Base-by-base conservation (phyloP, 768 basidiomycete species). In the Solioccasus polychromus region DNA sequence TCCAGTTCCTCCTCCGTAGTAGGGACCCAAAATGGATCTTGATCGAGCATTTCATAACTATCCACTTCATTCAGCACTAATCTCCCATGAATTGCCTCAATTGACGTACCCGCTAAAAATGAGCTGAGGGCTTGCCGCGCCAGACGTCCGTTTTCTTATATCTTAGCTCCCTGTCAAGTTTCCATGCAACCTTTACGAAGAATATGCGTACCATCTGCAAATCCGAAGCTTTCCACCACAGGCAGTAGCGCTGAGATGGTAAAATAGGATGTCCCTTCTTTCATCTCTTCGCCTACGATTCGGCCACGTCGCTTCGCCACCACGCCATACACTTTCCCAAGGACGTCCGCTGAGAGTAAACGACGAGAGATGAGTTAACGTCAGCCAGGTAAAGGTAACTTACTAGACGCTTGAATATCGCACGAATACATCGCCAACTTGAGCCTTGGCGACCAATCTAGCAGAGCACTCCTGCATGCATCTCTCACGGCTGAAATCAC, bases 341-440 rank as follows among this genome's bases (percentile, higher is more conserved):
- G 76, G 0, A 98, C 96, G 51, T 99, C 96, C 61, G 92, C 94
- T 94, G 58, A 40, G 39, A 36, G 31, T 19, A 40, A 46, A 31
- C 23, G 17, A 25, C 22, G 18, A 42, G 36, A 11, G 5, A 47
- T 45, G 37, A 37, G 30, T 57, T 18, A 62, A 43, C 35, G 36
- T 42, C 41, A 38, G 20, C 28, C 36, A 46, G 31, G 23, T 5
- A 31, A 14, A 11, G 22, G 35, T 25, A 12, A 75, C 90, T 61
- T 63, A 97, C 94, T 91, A 14, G 95, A 93, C 2, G 94, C 91
- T 69, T 97, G 96, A 43, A 99, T 98, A 60, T 98, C 94, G 66
- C 95, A 99, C 11, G 88, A 85, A 65, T 99, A 99, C 92, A 98
- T 98, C 0, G 96, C 96, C 54, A 99, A 72, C 83, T 94, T 90